Evolutionary conservation across 2,329 filamentous ascomycete species (phyloP).

Genomic region (Nannizziopsis arthrosporioides): DNA sequence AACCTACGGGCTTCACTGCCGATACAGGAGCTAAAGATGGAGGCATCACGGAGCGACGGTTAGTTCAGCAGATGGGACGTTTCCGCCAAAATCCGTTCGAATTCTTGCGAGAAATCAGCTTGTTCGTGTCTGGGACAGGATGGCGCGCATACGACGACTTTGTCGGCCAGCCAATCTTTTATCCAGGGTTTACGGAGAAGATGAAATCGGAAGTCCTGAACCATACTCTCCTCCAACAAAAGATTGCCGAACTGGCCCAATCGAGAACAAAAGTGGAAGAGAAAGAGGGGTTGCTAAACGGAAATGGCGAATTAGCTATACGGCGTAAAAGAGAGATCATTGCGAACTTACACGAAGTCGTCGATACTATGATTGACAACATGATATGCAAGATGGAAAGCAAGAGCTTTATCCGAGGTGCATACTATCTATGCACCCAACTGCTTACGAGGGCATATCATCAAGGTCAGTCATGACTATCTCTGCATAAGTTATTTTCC

Average conservation of each 20-base stretch:
- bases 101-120: slow-evolving; percentile 84
- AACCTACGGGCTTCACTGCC: slow-evolving; percentile 52
- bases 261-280: slow-evolving; percentile 65
- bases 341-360: slow-evolving; percentile 62
- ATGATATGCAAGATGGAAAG: slow-evolving; percentile 99
- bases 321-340: slow-evolving; percentile 51
- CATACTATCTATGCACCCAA: slow-evolving; percentile 82
- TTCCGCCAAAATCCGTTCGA: slow-evolving; percentile 64
- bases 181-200: slow-evolving; percentile 77
- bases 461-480: slow-evolving; percentile 55
- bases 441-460: slow-evolving; percentile 87
- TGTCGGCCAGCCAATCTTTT: slow-evolving; percentile 88
- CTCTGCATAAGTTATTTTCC: neutral
- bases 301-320: slow-evolving; percentile 13
- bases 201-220: slow-evolving; percentile 71
- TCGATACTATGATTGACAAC: slow-evolving; percentile 73
- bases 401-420: slow-evolving; percentile 78
- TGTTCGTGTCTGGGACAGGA: slow-evolving; percentile 84
- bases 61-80: slow-evolving; percentile 64
- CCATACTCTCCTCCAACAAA: slow-evolving; percentile 60
- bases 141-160: slow-evolving; percentile 90
- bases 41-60: slow-evolving; percentile 38
- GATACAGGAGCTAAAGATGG: slow-evolving; percentile 30
- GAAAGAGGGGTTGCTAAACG: slow-evolving; percentile 55
- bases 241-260: slow-evolving; percentile 66